Evolutionary conservation across 1,139 yeast species (phyloP).

Genomic region (Suhomyces choctaworum): DNA sequence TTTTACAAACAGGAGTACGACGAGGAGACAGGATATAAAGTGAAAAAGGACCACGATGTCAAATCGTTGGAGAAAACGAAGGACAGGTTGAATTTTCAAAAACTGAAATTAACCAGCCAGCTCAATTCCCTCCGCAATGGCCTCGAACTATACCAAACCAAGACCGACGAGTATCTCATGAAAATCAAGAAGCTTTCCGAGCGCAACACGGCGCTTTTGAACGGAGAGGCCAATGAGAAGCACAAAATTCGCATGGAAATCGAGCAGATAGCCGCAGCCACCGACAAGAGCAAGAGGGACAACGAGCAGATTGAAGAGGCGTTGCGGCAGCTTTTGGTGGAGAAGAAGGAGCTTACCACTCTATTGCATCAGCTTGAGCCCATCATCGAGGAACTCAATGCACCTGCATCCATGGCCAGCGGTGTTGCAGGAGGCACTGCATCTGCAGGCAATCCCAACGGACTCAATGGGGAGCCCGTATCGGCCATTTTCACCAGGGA

Average conservation of each 20-base stretch:
- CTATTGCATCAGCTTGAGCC: constrained; percentile 27
- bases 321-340: constrained; percentile 24
- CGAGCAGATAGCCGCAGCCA: constrained; percentile 13
- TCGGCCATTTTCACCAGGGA: constrained; percentile 32
- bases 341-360: constrained; percentile 27
- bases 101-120: constrained; percentile 35
- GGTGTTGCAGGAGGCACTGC: neutral
- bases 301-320: constrained; percentile 30
- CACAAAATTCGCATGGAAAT: constrained; percentile 21
- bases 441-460: constrained; percentile 2
- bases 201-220: constrained; percentile 23
- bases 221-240: constrained; percentile 26
- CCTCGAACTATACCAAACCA: constrained; percentile 20
- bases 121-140: constrained; percentile 26
- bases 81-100: constrained; percentile 32
- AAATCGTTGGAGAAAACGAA: constrained; percentile 36
- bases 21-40: constrained; percentile 33
- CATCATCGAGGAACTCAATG: constrained; percentile 28
- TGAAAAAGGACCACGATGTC: constrained; percentile 34
- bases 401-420: neutral
- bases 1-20: constrained; percentile 30
- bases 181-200: constrained; percentile 29
- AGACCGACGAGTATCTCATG: constrained; percentile 26
- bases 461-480: neutral
- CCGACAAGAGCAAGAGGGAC: constrained; percentile 18